Evolutionary conservation across 495 filamentous ascomycete genomes (phyloP).

Genomic region (Astrothelium subdiscretum): DNA sequence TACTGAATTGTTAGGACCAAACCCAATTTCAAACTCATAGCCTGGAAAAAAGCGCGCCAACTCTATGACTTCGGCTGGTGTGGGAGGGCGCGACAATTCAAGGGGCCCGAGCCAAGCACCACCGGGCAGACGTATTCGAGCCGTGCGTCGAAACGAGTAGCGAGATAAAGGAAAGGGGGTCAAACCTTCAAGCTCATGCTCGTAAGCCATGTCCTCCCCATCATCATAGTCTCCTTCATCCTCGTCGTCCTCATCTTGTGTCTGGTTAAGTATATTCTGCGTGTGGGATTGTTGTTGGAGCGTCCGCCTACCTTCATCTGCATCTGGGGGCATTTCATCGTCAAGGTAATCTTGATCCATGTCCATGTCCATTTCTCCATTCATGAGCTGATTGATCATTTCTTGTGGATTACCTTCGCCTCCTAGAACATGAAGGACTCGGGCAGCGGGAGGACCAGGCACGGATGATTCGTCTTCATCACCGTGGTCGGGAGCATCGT

Average conservation of each 20-base stretch:
- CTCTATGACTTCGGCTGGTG: not conserved
- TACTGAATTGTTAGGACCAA: conserved; percentile 3
- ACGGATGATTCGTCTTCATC: conserved; percentile 24
- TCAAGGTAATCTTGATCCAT: conserved; percentile 26
- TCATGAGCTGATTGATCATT: conserved; percentile 1
- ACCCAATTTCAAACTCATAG: not conserved
- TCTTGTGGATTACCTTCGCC: not conserved
- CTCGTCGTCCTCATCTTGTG: conserved; percentile 45
- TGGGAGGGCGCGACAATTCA: not conserved
- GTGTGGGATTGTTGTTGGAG: not conserved
- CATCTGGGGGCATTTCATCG: conserved; percentile 31
- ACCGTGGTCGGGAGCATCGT: conserved; percentile 37
- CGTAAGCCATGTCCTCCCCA: conserved; percentile 29
- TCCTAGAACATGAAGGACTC: not conserved
- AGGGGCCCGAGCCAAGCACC: not conserved
- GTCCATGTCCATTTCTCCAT: conserved; percentile 11
- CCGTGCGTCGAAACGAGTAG: not conserved
- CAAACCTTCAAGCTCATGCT: conserved; percentile 28
- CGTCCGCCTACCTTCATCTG: not conserved
- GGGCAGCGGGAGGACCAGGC: not conserved
- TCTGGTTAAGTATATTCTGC: conserved; percentile 12
- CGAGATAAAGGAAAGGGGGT: not conserved
- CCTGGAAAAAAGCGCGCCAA: too few species aligned
- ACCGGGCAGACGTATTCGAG: not conserved
- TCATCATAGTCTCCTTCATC: conserved; percentile 50